Conservation (phyloP, 164 flowering plant species). For the Macadamia integrifolia region DNA sequence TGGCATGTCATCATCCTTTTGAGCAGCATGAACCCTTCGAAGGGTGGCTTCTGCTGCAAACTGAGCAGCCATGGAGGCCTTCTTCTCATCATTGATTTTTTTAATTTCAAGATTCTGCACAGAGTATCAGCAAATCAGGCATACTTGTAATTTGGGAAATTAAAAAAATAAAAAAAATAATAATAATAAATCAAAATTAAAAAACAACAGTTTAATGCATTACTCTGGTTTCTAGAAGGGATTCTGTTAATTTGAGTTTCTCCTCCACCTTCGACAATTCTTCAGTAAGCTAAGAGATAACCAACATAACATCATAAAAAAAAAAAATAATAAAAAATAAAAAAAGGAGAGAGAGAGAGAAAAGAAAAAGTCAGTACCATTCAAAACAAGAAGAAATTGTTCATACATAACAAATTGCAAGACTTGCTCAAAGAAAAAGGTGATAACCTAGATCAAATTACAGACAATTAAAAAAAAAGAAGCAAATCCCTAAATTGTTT, state of each 20-base stretch:
- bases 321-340: no score
- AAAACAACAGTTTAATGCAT: neutral
- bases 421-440: no score
- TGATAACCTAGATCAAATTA: no score
- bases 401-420: no score
- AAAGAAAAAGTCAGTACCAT: constrained; percentile 3
- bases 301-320: neutral
- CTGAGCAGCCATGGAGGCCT: constrained; percentile 86
- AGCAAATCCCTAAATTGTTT: no score
- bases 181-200: neutral
- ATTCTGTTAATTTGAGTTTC: constrained; percentile 70
- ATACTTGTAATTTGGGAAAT: neutral
- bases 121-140: neutral
- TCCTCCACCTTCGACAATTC: constrained; percentile 64
- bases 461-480: no score
- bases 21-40: constrained; percentile 87
- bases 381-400: no score
- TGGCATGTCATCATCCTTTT: constrained; percentile 92
- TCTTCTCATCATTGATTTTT: constrained; percentile 86
- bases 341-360: no score
- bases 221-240: constrained; percentile 67
- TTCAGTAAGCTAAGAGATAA: constrained; percentile 49
- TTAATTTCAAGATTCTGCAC: constrained; percentile 80
- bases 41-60: constrained; percentile 93
- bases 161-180: neutral